Evolutionary conservation across 2,329 filamentous ascomycete genomes (phyloP), one percentile per base, ranked within the genome.

Genomic region (Polychaeton citri): DNA sequence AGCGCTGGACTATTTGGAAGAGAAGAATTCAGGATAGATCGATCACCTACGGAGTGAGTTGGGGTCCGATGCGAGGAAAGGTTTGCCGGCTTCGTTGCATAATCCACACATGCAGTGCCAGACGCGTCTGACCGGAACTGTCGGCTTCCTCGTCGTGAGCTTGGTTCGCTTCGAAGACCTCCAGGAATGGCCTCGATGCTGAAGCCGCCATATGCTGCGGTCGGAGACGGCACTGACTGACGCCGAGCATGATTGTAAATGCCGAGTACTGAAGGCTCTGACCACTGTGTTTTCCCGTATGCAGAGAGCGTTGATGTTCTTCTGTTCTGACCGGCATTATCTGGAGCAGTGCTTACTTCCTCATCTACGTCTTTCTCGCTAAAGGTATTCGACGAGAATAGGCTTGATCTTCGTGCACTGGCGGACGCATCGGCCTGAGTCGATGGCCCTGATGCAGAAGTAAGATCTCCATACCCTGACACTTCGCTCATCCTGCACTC

Each of bases 301-400:
- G 13, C 21, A 26, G 8, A 8, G 21, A 26, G 13, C 19, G 6
- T 38, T n/a, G n/a, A n/a, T n/a, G n/a, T n/a, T n/a, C n/a, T n/a
- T n/a, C n/a, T n/a, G n/a, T n/a, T n/a, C n/a, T n/a, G n/a, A n/a
- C n/a, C n/a, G n/a, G n/a, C n/a, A 35, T 51, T 44, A 9, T 54
- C 49, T 6, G 51, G 49, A 3, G 47, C 50, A n/a, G n/a, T n/a
- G n/a, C n/a, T n/a, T 15, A 50, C 38, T 7, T 36, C 35, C 2
- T 48, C 45, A 12, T 45, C 38, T 15, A 30, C 30, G 3, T 19
- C 24, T 24, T 32, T 35, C 16, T 31, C 37, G 5, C 12, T 35
- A 8, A 20, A 18, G 8, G 8, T 8, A n/a, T n/a, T n/a, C n/a
- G n/a, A n/a, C n/a, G n/a, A n/a, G n/a, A n/a, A n/a, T n/a, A n/a